Base-by-base conservation (phyloP, 2,329 filamentous ascomycete species). In the Dendryphion nanum region DNA sequence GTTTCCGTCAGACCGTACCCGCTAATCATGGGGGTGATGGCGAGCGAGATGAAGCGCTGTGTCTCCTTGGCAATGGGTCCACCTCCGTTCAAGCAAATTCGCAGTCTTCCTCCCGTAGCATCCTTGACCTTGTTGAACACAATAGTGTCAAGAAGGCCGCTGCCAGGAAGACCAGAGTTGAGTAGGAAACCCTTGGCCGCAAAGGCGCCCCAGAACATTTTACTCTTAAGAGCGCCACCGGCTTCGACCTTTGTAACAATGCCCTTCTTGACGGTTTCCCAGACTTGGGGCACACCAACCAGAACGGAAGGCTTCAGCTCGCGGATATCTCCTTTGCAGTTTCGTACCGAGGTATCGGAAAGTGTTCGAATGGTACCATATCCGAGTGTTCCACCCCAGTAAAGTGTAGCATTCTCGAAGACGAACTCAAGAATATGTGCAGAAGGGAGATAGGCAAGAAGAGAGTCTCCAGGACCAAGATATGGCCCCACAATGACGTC, bases 1-100 rank as follows among this genome's bases (percentile, higher is more conserved):
- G 93, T 97, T 71, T 98, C 93, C 1, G 93, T 98, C 50, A 98
- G 73, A 44, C 93, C 93, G 62, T 98, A 98, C 8, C 93, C 93
- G 48, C 77, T 81, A 52, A 98, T 82, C 91, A 98, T 95, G 19
- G 93, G 93, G 16, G 89, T 89, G 37, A 98, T 82, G 30, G 90
- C 86, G 71, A 96, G 79, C 29, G 89, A 95, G 59, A 97, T 78
- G 74, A 98, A 97, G 45, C 83, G 81, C 64, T 89, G 84, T 2
- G 93, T 98, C 35, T 89, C 85, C 60, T 86, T 84, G 14, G 91
- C 82, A 49, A 98, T 85, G 23, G 89, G 90, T 31, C 90, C 93
- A 53, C 90, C 93, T 42, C 93, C 93, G 65, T 95, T 96, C 81
- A 98, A 82, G 67, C 89, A 87, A 56, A 97, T 86, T 37, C 91